A percentile compares a stretch with the other conserved stretches of the same genome.
Conservation (phyloP, 2,329 filamentous ascomycete genomes). For the Fusarium acutatum region DNA sequence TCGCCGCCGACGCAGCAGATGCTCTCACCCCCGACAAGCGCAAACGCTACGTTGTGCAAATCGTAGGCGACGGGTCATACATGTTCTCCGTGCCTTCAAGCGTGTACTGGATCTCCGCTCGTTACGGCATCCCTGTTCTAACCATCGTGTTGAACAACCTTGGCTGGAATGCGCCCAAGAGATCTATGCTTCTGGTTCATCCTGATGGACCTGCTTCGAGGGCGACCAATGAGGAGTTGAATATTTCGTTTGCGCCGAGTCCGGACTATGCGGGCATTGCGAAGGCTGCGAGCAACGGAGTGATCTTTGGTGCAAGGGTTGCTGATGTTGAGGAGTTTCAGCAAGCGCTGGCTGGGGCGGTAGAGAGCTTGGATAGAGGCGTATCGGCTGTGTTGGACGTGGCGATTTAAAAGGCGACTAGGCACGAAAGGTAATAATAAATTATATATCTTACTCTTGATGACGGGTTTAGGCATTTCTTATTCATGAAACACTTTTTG, state of each 20-base stretch:
- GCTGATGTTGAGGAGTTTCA: not conserved
- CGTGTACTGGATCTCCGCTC: slow-evolving; percentile 22
- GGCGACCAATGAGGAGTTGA: slow-evolving; percentile 1
- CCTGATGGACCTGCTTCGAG: slow-evolving; percentile 5
- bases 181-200: not conserved
- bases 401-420: not conserved
- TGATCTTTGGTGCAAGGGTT: not conserved
- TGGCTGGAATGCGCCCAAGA: slow-evolving; percentile 4
- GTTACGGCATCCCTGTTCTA: slow-evolving; percentile 2
- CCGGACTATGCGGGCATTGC: slow-evolving; percentile 14
- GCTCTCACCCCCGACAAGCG: not conserved
- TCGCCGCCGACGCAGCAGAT: slow-evolving; percentile 4
- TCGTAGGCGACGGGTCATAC: slow-evolving; percentile 20
- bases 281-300: not conserved
- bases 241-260: slow-evolving; percentile 7
- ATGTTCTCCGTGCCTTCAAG: slow-evolving; percentile 15
- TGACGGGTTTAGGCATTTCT: too few species aligned
- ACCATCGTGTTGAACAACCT: slow-evolving; percentile 17
- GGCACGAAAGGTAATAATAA: not conserved
- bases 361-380: not conserved
- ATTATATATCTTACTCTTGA: not conserved
- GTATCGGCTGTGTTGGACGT: slow-evolving; percentile 5
- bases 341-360: not conserved
- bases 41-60: not conserved
- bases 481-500: too few species aligned